Percentiles rank a stretch among this genome's conserved stretches.
Evolutionary conservation across 352 stramenopile genomes (phyloP).

Genomic region (Aphanomyces astaci): DNA sequence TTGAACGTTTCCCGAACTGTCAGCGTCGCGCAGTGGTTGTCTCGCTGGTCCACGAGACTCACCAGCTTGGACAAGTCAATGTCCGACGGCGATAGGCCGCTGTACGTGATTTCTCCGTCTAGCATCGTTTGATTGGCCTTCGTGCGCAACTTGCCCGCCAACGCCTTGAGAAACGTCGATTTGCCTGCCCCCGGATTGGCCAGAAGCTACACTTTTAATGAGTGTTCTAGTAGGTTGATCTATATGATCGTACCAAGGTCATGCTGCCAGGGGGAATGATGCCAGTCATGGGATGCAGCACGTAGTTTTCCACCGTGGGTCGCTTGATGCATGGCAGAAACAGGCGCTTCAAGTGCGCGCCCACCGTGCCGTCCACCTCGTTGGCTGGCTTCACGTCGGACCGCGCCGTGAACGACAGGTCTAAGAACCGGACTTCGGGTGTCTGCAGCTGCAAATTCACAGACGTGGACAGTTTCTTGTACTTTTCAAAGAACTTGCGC

Average conservation of each 20-base stretch:
- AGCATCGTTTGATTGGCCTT: constrained; percentile 31
- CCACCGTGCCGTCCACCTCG: constrained; percentile 6
- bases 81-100: constrained; percentile 38
- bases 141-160: constrained; percentile 49
- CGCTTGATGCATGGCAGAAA: constrained; percentile 39
- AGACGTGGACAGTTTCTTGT: constrained; percentile 18
- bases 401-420: constrained; percentile 24
- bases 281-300: constrained; percentile 61
- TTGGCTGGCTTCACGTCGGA: not conserved
- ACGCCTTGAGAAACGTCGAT: constrained; percentile 61
- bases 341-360: not conserved
- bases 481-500: constrained; percentile 25
- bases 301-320: constrained; percentile 31
- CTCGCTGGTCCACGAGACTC: constrained; percentile 57
- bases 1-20: constrained; percentile 92
- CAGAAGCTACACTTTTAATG: constrained; percentile 29
- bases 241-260: constrained; percentile 39
- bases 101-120: constrained; percentile 37
- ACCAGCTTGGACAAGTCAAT: constrained; percentile 53
- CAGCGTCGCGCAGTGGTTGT: constrained; percentile 86
- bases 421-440: constrained; percentile 21
- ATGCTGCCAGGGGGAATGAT: constrained; percentile 52
- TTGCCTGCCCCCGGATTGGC: constrained; percentile 60
- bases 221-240: too few relatives aligned
- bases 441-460: constrained; percentile 21